A percentile compares a stretch with the other conserved stretches of the same genome.
Evolutionary conservation across 306 rosid genomes (phyloP).

Genomic region (Malus sieversii): DNA sequence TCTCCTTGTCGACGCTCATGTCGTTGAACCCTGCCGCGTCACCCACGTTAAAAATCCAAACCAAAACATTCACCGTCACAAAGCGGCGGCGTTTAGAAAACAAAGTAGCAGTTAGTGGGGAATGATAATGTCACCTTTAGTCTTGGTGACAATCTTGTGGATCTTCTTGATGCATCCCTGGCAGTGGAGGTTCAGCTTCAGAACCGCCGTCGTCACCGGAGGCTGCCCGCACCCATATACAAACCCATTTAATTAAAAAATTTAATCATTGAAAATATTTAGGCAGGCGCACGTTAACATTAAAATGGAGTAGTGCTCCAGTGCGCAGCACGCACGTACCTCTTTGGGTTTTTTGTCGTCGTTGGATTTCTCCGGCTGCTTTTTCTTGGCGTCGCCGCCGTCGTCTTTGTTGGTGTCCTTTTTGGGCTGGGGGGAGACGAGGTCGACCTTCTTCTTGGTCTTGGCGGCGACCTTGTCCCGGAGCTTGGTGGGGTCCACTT

Average conservation of each 20-base stretch:
- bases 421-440: conserved; percentile 45
- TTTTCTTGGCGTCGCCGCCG: conserved; percentile 16
- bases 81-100: neutral
- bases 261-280: neutral
- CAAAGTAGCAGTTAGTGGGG: too few relatives aligned
- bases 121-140: conserved; percentile 34
- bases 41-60: neutral
- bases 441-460: conserved; percentile 55
- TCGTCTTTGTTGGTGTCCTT: conserved; percentile 37
- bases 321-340: conserved; percentile 21
- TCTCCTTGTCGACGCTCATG: conserved; percentile 43
- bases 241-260: neutral
- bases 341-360: conserved; percentile 47
- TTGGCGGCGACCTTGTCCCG: conserved; percentile 36
- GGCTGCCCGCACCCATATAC: conserved; percentile 18
- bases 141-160: conserved; percentile 25
- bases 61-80: neutral
- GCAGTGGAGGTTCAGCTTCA: conserved; percentile 59
- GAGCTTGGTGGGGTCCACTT: conserved; percentile 42
- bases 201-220: conserved; percentile 49
- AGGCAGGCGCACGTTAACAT: conserved; percentile 14
- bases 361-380: conserved; percentile 25
- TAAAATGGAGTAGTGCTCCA: neutral
- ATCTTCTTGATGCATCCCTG: conserved; percentile 60
- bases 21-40: conserved; percentile 36